These are phyloP conservation scores for Mortierella sp. DNA, from an alignment of 371 early-diverging fungal species.

Conservation along the genomic window DNA sequence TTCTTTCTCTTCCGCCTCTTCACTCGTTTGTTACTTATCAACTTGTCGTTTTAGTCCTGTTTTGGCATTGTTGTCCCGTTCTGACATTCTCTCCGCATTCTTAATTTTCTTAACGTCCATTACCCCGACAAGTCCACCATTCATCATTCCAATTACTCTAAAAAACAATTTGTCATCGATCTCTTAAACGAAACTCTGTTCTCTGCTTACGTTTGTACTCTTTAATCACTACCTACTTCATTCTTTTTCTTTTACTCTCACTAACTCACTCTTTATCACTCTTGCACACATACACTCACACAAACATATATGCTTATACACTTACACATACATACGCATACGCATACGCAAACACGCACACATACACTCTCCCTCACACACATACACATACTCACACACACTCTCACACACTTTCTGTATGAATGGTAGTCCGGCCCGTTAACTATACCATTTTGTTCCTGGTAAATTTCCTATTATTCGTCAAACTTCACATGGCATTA, in stretches of 20 bases:
- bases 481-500: background rate
- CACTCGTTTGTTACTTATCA: background rate
- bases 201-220: background rate
- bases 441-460: background rate
- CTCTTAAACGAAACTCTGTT: background rate
- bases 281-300: background rate
- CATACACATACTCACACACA: background rate
- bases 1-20: background rate
- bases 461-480: background rate
- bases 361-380: background rate
- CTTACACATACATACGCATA: background rate
- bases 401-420: background rate
- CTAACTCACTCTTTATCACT: background rate
- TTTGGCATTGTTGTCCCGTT: background rate
- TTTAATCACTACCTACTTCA: background rate
- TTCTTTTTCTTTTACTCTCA: background rate
- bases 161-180: background rate
- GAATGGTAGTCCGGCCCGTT: background rate
- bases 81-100: constrained; percentile 1
- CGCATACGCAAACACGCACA: background rate
- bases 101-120: constrained; percentile 6
- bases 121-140: background rate
- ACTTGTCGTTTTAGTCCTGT: background rate
- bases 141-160: background rate
- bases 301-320: background rate